phyloP scores from a whole-genome alignment of 352 stramenopile species.

The Phytophthora tubulina region DNA sequence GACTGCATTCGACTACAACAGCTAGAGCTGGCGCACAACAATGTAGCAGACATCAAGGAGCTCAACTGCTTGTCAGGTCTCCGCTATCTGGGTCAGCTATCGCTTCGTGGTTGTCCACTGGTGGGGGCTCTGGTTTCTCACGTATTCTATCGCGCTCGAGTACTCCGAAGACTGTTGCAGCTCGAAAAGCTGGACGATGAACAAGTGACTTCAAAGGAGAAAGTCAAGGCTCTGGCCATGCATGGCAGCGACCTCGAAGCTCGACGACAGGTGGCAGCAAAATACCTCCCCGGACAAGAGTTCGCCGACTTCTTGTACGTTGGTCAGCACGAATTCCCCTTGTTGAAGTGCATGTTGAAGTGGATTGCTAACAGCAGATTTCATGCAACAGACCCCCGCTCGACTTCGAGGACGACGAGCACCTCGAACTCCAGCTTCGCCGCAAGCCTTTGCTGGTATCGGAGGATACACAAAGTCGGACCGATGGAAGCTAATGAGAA shows the following conservation, averaged over 20 bases:
- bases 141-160: constrained; percentile 69
- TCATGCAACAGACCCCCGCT: constrained; percentile 54
- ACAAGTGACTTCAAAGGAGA: constrained; percentile 69
- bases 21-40: constrained; percentile 66
- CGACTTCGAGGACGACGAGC: constrained; percentile 59
- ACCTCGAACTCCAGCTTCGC: constrained; percentile 40
- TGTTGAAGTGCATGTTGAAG: constrained; percentile 14
- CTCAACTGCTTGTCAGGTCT: constrained; percentile 63
- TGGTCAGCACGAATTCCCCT: not conserved
- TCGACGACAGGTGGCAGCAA: constrained; percentile 65
- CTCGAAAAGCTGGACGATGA: constrained; percentile 64
- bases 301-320: constrained; percentile 81
- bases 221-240: constrained; percentile 81
- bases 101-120: constrained; percentile 58
- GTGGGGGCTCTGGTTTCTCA: constrained; percentile 42
- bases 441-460: not conserved
- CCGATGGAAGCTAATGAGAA: constrained; percentile 4
- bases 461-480: constrained; percentile 1
- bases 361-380: constrained; percentile 5
- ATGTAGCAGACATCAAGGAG: constrained; percentile 65
- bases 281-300: constrained; percentile 58
- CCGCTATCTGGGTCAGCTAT: constrained; percentile 54
- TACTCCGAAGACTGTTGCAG: constrained; percentile 69
- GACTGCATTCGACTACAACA: constrained; percentile 61
- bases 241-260: constrained; percentile 72